Evolutionary conservation across 1,284 basidiomycete species (phyloP).

Genomic region (Meira miltonrushii): DNA sequence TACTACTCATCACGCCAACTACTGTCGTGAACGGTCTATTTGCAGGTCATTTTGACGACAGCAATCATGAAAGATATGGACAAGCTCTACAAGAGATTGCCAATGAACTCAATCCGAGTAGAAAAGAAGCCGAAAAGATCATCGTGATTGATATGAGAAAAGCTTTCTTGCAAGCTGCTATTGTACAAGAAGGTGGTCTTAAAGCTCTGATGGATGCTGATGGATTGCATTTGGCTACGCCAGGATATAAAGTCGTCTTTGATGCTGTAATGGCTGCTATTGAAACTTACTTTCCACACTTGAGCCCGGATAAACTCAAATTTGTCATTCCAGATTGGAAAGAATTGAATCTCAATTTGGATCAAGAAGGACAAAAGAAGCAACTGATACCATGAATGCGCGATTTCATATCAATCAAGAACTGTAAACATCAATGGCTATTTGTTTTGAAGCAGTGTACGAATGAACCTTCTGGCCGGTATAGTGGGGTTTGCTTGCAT

Average conservation of each 20-base stretch:
- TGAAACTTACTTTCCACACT: neutral
- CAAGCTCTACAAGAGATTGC: neutral
- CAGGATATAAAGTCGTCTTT: constrained; percentile 7
- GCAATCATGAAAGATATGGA: neutral
- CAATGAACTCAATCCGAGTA: neutral
- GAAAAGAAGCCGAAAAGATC: constrained; percentile 2
- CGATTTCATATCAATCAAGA: too few species aligned
- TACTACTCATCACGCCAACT: constrained; percentile 4
- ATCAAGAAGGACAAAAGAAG: constrained; percentile 1
- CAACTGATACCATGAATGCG: neutral
- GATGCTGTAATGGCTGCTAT: constrained; percentile 1
- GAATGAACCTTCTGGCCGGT: too few species aligned
- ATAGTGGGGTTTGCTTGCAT: too few species aligned
- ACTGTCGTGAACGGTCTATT: constrained; percentile 6
- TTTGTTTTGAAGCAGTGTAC: too few species aligned
- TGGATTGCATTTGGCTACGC: constrained; percentile 1
- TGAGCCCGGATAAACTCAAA: neutral
- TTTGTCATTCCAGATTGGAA: constrained; percentile 3
- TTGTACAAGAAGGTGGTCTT: neutral
- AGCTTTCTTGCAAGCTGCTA: neutral
- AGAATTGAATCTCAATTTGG: neutral
- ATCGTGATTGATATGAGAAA: neutral
- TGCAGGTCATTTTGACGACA: neutral
- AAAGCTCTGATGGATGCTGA: neutral
- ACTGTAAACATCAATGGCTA: too few species aligned